Percentiles rank a stretch among this genome's conserved stretches.
Evolutionary conservation across 306 rosid genomes (phyloP).

Genomic region (Cyclanthera cordifolia): DNA sequence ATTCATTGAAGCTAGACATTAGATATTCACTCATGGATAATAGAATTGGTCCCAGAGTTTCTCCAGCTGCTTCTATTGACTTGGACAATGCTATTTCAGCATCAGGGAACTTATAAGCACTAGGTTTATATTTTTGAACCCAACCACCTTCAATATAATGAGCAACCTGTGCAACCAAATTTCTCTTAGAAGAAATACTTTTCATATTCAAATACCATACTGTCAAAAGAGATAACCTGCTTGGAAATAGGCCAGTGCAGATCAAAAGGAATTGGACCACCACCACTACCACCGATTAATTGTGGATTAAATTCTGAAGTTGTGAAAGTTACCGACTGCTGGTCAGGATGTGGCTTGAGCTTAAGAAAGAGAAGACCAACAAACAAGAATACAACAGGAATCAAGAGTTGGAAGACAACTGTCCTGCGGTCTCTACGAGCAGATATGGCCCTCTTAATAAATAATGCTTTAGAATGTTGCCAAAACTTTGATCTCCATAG

Average conservation of each 20-base stretch:
- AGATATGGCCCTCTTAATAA: conserved; percentile 73
- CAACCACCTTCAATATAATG: conserved; percentile 62
- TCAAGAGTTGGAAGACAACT: conserved; percentile 78
- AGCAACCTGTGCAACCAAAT: conserved; percentile 49
- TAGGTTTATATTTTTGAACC: conserved; percentile 53
- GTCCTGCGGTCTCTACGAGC: conserved; percentile 90
- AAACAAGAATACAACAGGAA: conserved; percentile 78
- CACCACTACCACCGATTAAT: conserved; percentile 83
- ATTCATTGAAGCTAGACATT: conserved; percentile 95
- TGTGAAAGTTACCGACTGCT: conserved; percentile 61
- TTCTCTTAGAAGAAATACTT: conserved; percentile 10
- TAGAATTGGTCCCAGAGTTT: conserved; percentile 68
- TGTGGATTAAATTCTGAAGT: conserved; percentile 81
- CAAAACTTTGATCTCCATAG: conserved; percentile 68
- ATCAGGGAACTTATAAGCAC: conserved; percentile 60
- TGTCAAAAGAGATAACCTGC: conserved; percentile 33
- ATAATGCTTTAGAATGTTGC: conserved; percentile 74
- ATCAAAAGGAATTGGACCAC: conserved; percentile 90
- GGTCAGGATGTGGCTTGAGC: conserved; percentile 99
- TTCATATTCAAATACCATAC: conserved; percentile 6
- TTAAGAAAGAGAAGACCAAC: conserved; percentile 75
- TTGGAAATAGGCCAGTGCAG: conserved; percentile 60
- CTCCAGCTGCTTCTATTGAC: conserved; percentile 85
- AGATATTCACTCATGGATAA: conserved; percentile 85
- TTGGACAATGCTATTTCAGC: conserved; percentile 55